Base-by-base conservation (phyloP, 2,329 filamentous ascomycete genomes). In the Triangularia verruculosa region DNA sequence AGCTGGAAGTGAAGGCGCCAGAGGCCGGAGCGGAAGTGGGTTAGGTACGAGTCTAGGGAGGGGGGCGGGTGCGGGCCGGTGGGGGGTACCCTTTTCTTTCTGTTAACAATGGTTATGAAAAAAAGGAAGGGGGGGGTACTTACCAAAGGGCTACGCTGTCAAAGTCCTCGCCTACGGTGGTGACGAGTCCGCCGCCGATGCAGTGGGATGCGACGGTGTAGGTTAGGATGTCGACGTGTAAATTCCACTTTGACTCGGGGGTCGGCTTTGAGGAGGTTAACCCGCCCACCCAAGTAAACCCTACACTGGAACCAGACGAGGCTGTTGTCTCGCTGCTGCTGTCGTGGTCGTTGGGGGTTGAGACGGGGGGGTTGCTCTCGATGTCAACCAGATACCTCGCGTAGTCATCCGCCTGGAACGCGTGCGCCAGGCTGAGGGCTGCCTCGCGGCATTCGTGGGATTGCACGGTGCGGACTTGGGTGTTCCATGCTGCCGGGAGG, bases 71-170 rank as follows among this genome's bases (percentile, higher is more conserved):
- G n/a, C n/a, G n/a, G n/a, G n/a, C n/a, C n/a, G n/a, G n/a, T 89
- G 1, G 90, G 92, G 15, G 89, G 89, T 80, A 93, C 86, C 90
- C 89, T 92, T 67, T 15, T 55, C 47, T 52, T 15, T 57, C 27
- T 57, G 2, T 51, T 20, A 24, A 6, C n/a, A 22, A 24, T 34
- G 17, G 9, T 27, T 58, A 34, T 17, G 32, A 28, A 32, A 57
- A 43, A 9, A 11, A 25, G 22, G 53, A 11, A 25, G 22, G 53
- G 13, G 12, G 27, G 51, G 5, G 30, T 57, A 80, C 86, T 73
- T 80, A 92, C 91, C 91, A 95, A 59, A 95, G 80, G 63, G 90
- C 90, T 61, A 95, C 88, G 67, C 86, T 89, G 69, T 92, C 91
- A 72, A 90, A 92, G 72, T 93, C 86, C 5, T 87, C 84, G 17